phyloP scores from a whole-genome alignment of 1,284 basidiomycete species.

The Heterobasidion occidentale region DNA sequence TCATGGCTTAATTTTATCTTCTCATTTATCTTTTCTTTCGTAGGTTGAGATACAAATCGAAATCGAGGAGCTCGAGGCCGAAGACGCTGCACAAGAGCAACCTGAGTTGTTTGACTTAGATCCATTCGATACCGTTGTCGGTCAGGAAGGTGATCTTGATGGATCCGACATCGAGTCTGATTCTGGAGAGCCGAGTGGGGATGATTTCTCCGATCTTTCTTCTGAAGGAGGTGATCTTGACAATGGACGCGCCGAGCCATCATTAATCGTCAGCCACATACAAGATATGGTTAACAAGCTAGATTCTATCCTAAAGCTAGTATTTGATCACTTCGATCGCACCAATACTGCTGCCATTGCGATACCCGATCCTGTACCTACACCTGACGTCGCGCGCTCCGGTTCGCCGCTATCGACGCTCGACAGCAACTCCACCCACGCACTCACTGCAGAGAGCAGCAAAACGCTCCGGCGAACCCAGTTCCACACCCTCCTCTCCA shows the following conservation, averaged over 20 bases:
- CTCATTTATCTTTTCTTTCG: constrained; percentile 5
- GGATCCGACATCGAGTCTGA: constrained; percentile 55
- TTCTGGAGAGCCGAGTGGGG: constrained; percentile 39
- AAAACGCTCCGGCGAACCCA: constrained; percentile 43
- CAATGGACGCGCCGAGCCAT: constrained; percentile 34
- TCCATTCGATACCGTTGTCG: constrained; percentile 76
- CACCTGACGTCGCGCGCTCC: constrained; percentile 13
- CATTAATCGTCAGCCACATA: constrained; percentile 58
- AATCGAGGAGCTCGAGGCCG: constrained; percentile 82
- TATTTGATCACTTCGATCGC: constrained; percentile 77
- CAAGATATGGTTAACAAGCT: constrained; percentile 87
- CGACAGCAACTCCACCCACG: constrained; percentile 11
- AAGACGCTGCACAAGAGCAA: constrained; percentile 39
- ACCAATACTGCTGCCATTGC: constrained; percentile 24
- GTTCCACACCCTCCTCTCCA: constrained; percentile 84
- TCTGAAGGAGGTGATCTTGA: constrained; percentile 60
- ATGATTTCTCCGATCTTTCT: constrained; percentile 55
- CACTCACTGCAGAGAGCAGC: constrained; percentile 19
- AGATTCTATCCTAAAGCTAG: constrained; percentile 78
- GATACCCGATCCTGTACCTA: constrained; percentile 16
- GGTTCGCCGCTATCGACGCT: constrained; percentile 8
- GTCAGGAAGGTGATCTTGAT: constrained; percentile 52
- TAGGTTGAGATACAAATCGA: constrained; percentile 96
- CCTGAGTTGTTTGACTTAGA: constrained; percentile 70
- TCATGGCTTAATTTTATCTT: background rate